A percentile compares a stretch with the other conserved stretches of the same genome.
These are phyloP conservation scores for Pichia sp. DNA, from an alignment of 1,139 yeast species.

Conservation along the genomic window DNA sequence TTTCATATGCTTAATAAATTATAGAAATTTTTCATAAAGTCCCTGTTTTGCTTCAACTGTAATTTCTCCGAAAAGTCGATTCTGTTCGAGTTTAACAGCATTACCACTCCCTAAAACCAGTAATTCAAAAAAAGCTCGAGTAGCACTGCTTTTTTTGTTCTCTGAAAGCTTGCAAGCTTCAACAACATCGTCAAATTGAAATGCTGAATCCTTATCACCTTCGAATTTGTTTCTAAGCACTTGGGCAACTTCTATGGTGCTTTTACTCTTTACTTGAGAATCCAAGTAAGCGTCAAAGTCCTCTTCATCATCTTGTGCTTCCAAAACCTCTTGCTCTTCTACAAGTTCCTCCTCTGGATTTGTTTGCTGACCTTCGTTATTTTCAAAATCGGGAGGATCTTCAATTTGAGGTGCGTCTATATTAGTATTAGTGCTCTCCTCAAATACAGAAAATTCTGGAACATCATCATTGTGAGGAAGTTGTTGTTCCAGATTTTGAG, in stretches of 20 bases:
- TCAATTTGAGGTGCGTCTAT: no score
- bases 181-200: constrained; percentile 3
- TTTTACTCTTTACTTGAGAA: constrained; percentile 32
- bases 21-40: constrained; percentile 37
- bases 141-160: constrained; percentile 37
- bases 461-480: no score
- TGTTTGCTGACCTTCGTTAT: no score
- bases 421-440: no score
- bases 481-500: neutral
- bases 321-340: constrained; percentile 1
- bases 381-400: neutral
- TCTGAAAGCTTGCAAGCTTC: constrained; percentile 15
- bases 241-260: constrained; percentile 55
- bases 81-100: constrained; percentile 61
- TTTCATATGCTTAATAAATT: constrained; percentile 1
- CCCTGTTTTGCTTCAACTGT: constrained; percentile 47
- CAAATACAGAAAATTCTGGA: no score
- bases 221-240: constrained; percentile 35
- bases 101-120: constrained; percentile 79
- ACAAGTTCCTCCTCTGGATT: constrained; percentile 3
- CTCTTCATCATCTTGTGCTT: constrained; percentile 3
- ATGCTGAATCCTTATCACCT: neutral
- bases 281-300: constrained; percentile 9
- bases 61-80: constrained; percentile 57
- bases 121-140: constrained; percentile 76